Base-by-base conservation (phyloP, 169 alveolate species). In the Eimeria acervulina region DNA sequence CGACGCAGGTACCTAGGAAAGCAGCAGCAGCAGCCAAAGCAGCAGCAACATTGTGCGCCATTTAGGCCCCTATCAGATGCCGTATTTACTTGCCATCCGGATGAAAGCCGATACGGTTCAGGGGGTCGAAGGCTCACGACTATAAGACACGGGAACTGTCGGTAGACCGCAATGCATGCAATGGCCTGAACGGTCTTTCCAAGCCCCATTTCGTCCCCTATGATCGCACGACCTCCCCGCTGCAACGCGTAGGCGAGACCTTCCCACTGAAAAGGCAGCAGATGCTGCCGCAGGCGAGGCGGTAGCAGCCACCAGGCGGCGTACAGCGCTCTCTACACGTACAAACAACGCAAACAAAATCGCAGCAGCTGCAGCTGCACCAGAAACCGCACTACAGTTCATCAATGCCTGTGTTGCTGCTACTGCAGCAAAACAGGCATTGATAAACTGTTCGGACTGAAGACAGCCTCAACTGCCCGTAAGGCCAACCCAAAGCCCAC, bases 151-250 rank as follows among this genome's bases (percentile, higher is more conserved):
- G 97, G 97, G 80, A 80, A 95, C 13, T 94, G 91, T 31, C 97
- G 76, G 97, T 98, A 99, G 68, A 98, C 96, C 88, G 99, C 98
- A 38, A 99, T 97, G 33, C 99, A 92, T 3, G 99, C 99, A 52
- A 99, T 97, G 12, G 99, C 99, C 97, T 99, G 99, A 23, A 99
- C 97, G 6, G 99, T 99, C 97, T 99, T 99, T 51, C 99, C 99
- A 26, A 99, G 99, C 8, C 99, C 99, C 99, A 99, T 99, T 95
- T 99, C 99, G 96, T 99, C 99, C 8, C 99, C 99, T 17, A 99
- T 98, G 80, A 99, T 95, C 47, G 98, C 97, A 83, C 99, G 97
- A 19, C 99, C 99, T 94, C 98, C 98, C 90, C 98, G 97, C 80
- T 96, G 96, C 55, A 99, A 84, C 1, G 99, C 99, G 96, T 97